Evolutionary conservation across 768 basidiomycete genomes (phyloP).

Genomic region (Tubosaeta sp.): DNA sequence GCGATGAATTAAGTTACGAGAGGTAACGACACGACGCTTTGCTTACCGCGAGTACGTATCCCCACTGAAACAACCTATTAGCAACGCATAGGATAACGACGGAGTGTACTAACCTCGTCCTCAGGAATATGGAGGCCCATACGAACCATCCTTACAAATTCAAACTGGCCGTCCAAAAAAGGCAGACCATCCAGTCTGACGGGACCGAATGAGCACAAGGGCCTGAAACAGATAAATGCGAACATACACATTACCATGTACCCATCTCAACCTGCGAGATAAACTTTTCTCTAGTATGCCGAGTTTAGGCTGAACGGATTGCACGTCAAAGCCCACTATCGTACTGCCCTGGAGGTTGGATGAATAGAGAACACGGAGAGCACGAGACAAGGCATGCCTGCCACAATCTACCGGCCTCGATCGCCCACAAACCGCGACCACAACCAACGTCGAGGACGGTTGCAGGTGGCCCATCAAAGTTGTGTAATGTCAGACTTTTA

Average conservation of each 20-base stretch:
- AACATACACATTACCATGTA: conserved; percentile 60
- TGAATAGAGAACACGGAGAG: neutral
- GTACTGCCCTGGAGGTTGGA: conserved; percentile 40
- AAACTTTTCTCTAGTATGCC: conserved; percentile 37
- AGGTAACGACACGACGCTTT: conserved; percentile 6
- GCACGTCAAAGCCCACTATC: conserved; percentile 59
- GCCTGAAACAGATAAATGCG: neutral
- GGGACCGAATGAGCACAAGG: conserved; percentile 5
- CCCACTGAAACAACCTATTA: conserved; percentile 47
- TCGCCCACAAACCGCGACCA: conserved; percentile 66
- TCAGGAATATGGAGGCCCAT: conserved; percentile 70
- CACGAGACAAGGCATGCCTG: conserved; percentile 37
- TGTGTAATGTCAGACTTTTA: conserved; percentile 48
- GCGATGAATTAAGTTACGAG: conserved; percentile 13
- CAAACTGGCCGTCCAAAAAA: conserved; percentile 53
- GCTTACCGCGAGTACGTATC: conserved; percentile 56
- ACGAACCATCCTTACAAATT: conserved; percentile 60
- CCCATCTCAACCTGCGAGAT: conserved; percentile 55
- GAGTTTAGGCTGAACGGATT: conserved; percentile 49
- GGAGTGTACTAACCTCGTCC: conserved; percentile 48
- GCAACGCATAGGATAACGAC: conserved; percentile 1
- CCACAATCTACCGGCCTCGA: conserved; percentile 67
- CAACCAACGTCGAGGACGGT: conserved; percentile 67
- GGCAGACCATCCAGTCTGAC: conserved; percentile 61
- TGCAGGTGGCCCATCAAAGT: conserved; percentile 47